phyloP scores from a whole-genome alignment of 805 yeast genomes.

The Starmera caribaea region DNA sequence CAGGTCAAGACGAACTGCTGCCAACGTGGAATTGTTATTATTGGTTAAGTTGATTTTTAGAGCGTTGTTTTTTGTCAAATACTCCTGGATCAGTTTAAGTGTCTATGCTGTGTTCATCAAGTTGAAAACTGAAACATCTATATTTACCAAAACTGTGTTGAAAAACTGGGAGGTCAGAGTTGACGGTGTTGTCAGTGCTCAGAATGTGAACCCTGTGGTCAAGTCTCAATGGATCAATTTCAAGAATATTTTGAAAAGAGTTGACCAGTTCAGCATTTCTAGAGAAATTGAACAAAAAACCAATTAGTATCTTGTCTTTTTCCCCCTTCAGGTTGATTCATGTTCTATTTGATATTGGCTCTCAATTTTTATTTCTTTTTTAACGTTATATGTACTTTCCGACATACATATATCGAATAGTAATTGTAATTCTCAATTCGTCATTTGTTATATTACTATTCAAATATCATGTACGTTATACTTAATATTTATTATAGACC shows the following conservation, averaged over 20 bases:
- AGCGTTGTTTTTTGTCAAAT: conserved; percentile 47
- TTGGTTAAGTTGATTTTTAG: conserved; percentile 37
- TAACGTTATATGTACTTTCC: no score
- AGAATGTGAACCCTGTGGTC: conserved; percentile 40
- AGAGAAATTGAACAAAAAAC: conserved; percentile 2
- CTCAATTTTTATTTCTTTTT: no score
- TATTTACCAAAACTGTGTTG: conserved; percentile 59
- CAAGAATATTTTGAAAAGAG: conserved; percentile 24
- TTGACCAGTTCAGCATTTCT: conserved; percentile 11
- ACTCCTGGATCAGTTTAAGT: conserved; percentile 51
- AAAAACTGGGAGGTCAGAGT: conserved; percentile 59
- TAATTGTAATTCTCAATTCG: no score
- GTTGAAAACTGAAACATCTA: conserved; percentile 66
- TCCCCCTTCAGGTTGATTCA: no score
- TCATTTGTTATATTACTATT: no score
- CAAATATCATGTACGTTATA: no score
- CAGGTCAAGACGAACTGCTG: conserved; percentile 46
- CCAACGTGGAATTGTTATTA: conserved; percentile 43
- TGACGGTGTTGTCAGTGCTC: conserved; percentile 46
- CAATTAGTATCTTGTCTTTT: no score
- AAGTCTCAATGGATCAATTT: conserved; percentile 40
- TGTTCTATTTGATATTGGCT: no score
- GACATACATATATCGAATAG: no score
- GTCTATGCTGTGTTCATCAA: conserved; percentile 58
- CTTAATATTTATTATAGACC: no score